phyloP scores from a whole-genome alignment of 2,329 filamentous ascomycete species.

The Phoma herbarum region DNA sequence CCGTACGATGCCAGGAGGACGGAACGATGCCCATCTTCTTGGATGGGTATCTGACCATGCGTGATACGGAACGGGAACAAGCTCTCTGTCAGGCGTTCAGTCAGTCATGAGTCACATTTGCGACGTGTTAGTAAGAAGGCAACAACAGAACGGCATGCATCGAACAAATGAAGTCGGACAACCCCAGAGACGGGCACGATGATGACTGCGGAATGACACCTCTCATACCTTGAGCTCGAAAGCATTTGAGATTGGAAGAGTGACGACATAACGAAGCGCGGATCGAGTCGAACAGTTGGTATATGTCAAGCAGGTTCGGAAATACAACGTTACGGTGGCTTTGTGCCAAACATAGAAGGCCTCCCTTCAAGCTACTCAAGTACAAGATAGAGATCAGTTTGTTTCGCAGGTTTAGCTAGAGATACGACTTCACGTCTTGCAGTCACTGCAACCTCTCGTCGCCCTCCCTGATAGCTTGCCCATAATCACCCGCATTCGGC shows the following conservation, averaged over 20 bases:
- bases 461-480: slow-evolving; percentile 59
- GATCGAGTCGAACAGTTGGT: too few relatives aligned
- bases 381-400: background rate
- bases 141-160: background rate
- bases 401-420: background rate
- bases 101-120: slow-evolving; percentile 5
- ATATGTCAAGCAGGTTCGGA: too few relatives aligned
- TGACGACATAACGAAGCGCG: too few relatives aligned
- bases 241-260: too few relatives aligned
- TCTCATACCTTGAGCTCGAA: too few relatives aligned
- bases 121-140: slow-evolving; percentile 1
- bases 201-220: background rate
- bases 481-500: slow-evolving; percentile 81
- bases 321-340: too few relatives aligned
- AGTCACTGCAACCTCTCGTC: slow-evolving; percentile 26
- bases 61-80: background rate
- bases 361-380: background rate
- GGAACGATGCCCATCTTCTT: background rate
- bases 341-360: too few relatives aligned
- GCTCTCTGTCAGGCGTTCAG: background rate
- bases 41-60: background rate
- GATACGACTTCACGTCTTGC: background rate
- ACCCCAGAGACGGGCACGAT: too few relatives aligned
- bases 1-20: background rate
- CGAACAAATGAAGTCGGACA: too few relatives aligned